phyloP scores from a whole-genome alignment of 2,329 filamentous ascomycete species.

The Curvularia verruculosa region DNA sequence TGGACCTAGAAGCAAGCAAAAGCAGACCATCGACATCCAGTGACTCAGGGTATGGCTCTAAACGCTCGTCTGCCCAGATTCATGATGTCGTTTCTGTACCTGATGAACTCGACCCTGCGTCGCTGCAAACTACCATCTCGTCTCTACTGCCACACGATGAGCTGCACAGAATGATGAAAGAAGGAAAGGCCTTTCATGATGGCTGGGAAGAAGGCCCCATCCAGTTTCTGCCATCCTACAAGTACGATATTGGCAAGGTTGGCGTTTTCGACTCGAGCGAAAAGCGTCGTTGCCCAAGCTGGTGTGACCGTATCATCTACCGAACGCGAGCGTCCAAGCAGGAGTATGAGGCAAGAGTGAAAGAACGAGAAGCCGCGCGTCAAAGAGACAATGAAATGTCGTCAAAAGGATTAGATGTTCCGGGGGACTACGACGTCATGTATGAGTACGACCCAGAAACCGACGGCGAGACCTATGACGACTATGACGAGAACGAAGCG shows the following conservation, averaged over 20 bases:
- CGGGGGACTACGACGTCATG: constrained; percentile 78
- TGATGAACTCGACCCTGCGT: constrained; percentile 74
- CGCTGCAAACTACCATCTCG: constrained; percentile 84
- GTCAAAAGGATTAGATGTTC: constrained; percentile 74
- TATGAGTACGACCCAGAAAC: constrained; percentile 90
- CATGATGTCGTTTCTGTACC: constrained; percentile 46
- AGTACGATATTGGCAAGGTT: constrained; percentile 94
- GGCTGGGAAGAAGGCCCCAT: constrained; percentile 92
- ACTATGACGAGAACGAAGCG: constrained; percentile 45
- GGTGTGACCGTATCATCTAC: constrained; percentile 94
- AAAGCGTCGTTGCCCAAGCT: constrained; percentile 89
- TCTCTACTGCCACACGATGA: constrained; percentile 92
- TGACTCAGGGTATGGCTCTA: constrained; percentile 28
- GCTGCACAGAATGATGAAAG: constrained; percentile 72
- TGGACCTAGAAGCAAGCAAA: constrained; percentile 35
- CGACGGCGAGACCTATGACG: constrained; percentile 63
- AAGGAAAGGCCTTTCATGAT: constrained; percentile 82
- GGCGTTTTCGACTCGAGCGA: constrained; percentile 94
- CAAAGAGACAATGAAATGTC: constrained; percentile 86
- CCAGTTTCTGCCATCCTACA: constrained; percentile 91
- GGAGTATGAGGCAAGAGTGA: constrained; percentile 66
- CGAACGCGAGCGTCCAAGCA: constrained; percentile 75
- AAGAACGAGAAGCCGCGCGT: constrained; percentile 69
- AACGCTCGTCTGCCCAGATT: constrained; percentile 20
- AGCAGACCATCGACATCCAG: constrained; percentile 24